Evolutionary conservation across 177 flowering plant species (phyloP).

Genomic region (Telopea speciosissima): DNA sequence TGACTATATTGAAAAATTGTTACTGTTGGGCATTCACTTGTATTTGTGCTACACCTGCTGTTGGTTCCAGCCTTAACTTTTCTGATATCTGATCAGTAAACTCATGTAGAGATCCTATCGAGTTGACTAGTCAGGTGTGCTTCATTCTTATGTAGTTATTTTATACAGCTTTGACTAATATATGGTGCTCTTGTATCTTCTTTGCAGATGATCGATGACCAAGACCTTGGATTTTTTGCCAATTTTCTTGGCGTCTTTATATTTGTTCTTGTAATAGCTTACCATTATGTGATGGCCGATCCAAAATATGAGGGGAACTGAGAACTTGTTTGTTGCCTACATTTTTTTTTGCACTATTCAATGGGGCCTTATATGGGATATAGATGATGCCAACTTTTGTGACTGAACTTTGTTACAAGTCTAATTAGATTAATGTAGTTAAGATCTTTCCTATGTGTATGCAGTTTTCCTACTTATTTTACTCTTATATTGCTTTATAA

Average conservation of each 20-base stretch:
- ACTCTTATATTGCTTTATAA: too few species aligned
- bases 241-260: conserved; percentile 32
- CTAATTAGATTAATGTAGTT: too few species aligned
- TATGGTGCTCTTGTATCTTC: not conserved
- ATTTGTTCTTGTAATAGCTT: conserved; percentile 31
- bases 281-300: conserved; percentile 36
- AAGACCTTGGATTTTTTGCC: conserved; percentile 34
- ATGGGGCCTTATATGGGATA: conserved; percentile 1
- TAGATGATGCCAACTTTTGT: not conserved
- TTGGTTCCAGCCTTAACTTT: too few species aligned
- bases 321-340: not conserved
- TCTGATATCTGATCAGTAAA: too few species aligned
- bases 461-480: too few species aligned
- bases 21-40: too few species aligned
- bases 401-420: not conserved
- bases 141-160: not conserved
- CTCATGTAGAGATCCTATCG: too few species aligned
- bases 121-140: too few species aligned
- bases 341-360: not conserved
- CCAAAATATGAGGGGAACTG: conserved; percentile 30
- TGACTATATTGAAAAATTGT: too few species aligned
- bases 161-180: not conserved
- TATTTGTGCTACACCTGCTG: too few species aligned
- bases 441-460: too few species aligned
- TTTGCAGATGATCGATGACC: conserved; percentile 34